Percentiles rank a stretch among this genome's conserved stretches.
These are phyloP conservation scores for Wickerhamomyces chambardii DNA, from an alignment of 805 yeast genomes.

Conservation along the genomic window DNA sequence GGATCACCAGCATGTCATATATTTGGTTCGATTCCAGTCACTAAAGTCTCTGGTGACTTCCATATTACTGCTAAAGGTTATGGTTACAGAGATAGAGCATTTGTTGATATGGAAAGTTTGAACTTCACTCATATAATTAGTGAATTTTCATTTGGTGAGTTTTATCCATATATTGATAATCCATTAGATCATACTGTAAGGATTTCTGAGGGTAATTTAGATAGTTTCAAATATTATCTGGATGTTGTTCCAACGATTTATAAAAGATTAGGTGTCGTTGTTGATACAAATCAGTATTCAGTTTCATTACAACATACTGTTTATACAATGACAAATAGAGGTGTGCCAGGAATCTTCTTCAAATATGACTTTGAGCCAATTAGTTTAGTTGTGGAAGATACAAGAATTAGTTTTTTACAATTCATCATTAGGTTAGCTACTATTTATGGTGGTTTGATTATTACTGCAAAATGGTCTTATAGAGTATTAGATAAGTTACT, in stretches of 20 bases:
- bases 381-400: slow-evolving; percentile 57
- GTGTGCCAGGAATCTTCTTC: slow-evolving; percentile 73
- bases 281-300: slow-evolving; percentile 85
- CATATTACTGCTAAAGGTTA: slow-evolving; percentile 74
- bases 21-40: slow-evolving; percentile 76
- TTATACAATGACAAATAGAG: slow-evolving; percentile 10
- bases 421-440: slow-evolving; percentile 75
- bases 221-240: slow-evolving; percentile 54
- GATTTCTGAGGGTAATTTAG: slow-evolving; percentile 36
- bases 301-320: slow-evolving; percentile 40
- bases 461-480: slow-evolving; percentile 60
- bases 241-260: slow-evolving; percentile 81
- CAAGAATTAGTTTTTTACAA: slow-evolving; percentile 66
- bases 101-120: slow-evolving; percentile 38
- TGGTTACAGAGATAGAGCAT: slow-evolving; percentile 46
- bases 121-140: slow-evolving; percentile 80
- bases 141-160: slow-evolving; percentile 87
- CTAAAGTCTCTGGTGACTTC: slow-evolving; percentile 78
- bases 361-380: slow-evolving; percentile 88
- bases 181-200: slow-evolving; percentile 79
- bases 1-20: slow-evolving; percentile 78
- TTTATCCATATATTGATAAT: slow-evolving; percentile 77
- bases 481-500: slow-evolving; percentile 47
- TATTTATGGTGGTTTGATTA: slow-evolving; percentile 72
- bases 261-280: slow-evolving; percentile 55